Conservation (phyloP, 306 rosid genomes). For the Acacia melanoxylon region DNA sequence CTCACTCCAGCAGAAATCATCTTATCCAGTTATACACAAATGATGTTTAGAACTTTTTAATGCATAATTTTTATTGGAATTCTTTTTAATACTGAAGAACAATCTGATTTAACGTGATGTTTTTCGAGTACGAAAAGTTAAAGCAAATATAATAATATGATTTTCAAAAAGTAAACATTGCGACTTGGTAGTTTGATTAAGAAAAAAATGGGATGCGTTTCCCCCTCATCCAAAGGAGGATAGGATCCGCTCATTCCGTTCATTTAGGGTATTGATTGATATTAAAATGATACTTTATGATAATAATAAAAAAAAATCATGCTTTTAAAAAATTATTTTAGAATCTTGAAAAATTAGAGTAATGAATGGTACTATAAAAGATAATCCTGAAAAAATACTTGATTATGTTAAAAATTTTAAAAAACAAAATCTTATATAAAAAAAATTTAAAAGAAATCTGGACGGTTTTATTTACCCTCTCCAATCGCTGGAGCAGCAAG, state of each 20-base stretch:
- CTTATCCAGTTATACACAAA: neutral
- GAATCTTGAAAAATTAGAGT: too few species aligned
- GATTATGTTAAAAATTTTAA: too few species aligned
- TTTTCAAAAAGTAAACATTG: neutral
- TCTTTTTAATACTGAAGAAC: neutral
- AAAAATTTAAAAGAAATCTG: neutral
- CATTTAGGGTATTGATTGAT: too few species aligned
- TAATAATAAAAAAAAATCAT: too few species aligned
- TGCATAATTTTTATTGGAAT: neutral
- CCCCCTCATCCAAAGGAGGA: too few species aligned
- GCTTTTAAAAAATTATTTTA: too few species aligned
- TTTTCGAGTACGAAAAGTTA: neutral
- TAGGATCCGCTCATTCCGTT: too few species aligned
- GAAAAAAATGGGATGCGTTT: too few species aligned
- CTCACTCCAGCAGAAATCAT: neutral
- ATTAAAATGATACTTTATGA: too few species aligned
- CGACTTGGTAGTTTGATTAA: neutral
- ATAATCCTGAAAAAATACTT: too few species aligned
- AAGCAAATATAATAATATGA: neutral
- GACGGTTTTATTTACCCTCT: slow-evolving; percentile 55
- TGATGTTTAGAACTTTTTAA: neutral
- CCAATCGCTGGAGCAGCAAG: slow-evolving; percentile 72
- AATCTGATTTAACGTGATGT: neutral
- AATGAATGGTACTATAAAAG: too few species aligned
- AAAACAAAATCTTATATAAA: too few species aligned